phyloP scores from a whole-genome alignment of 2,329 filamentous ascomycete genomes.

The Mycosphaerella arachidis region DNA sequence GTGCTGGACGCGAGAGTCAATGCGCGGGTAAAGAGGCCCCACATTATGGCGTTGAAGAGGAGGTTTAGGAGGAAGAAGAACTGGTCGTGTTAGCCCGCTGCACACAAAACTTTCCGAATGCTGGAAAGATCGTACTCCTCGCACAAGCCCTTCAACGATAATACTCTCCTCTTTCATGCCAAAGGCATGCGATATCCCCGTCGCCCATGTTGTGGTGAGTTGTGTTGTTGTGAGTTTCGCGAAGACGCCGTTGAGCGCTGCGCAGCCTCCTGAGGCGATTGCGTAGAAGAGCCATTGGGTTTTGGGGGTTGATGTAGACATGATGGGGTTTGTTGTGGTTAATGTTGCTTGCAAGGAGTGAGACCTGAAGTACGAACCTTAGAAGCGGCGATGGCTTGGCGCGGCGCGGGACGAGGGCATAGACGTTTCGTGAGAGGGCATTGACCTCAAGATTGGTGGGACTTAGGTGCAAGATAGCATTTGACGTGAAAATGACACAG shows the following conservation, averaged over 20 bases:
- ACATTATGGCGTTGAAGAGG: slow-evolving; percentile 75
- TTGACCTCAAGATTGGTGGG: too few relatives aligned
- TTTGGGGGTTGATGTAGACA: slow-evolving; percentile 8
- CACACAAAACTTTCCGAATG: too few relatives aligned
- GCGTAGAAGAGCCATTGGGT: slow-evolving; percentile 59
- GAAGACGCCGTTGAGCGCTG: slow-evolving; percentile 77
- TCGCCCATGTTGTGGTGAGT: slow-evolving; percentile 52
- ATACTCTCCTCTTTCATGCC: slow-evolving; percentile 44
- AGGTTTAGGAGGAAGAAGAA: slow-evolving; percentile 72
- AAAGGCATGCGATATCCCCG: slow-evolving; percentile 45
- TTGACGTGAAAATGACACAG: too few relatives aligned
- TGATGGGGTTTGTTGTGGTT: not conserved
- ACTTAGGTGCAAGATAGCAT: too few relatives aligned
- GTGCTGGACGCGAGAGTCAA: slow-evolving; percentile 70
- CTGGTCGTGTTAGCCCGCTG: slow-evolving; percentile 36
- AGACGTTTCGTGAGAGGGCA: not conserved
- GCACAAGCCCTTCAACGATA: slow-evolving; percentile 47
- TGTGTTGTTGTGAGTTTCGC: slow-evolving; percentile 70
- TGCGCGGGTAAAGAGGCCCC: slow-evolving; percentile 75
- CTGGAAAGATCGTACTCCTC: slow-evolving; percentile 35
- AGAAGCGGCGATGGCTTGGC: not conserved
- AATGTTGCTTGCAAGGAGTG: not conserved
- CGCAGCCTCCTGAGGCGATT: slow-evolving; percentile 69
- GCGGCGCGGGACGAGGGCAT: not conserved
- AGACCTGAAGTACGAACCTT: not conserved